Conservation (phyloP, 1,284 basidiomycete genomes). For the Coniferiporia sulphurascens region DNA sequence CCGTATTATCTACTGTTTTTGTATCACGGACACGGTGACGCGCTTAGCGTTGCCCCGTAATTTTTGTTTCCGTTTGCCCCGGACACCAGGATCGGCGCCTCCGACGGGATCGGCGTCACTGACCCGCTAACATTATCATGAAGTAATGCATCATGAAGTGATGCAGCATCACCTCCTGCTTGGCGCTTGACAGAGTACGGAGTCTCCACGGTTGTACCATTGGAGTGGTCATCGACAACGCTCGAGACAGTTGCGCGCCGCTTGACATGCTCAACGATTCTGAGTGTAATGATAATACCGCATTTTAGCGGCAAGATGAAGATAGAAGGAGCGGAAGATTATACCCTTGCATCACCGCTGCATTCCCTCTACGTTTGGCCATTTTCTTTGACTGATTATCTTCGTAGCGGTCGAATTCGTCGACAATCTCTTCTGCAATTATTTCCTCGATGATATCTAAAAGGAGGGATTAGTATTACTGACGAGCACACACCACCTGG, state of each 20-base stretch:
- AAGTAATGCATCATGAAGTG: background rate
- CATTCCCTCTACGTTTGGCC: conserved; percentile 67
- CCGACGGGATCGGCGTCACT: background rate
- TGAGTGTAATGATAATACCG: conserved; percentile 13
- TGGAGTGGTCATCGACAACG: background rate
- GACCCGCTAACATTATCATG: background rate
- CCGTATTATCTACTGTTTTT: too few relatives aligned
- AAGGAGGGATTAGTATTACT: background rate
- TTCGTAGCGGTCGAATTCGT: conserved; percentile 85
- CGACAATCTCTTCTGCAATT: conserved; percentile 83
- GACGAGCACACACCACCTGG: background rate
- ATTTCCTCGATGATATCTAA: conserved; percentile 81
- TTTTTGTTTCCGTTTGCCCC: background rate
- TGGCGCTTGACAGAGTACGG: background rate
- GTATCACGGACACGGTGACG: background rate
- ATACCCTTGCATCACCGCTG: conserved; percentile 78
- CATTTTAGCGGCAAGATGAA: background rate
- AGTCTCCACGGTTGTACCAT: background rate
- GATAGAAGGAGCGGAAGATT: conserved; percentile 20
- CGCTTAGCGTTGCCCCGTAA: conserved; percentile 3
- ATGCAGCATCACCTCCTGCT: background rate
- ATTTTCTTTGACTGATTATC: conserved; percentile 77
- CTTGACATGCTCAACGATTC: conserved; percentile 39
- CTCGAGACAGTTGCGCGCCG: conserved; percentile 20
- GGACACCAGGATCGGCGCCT: background rate